Evolutionary conservation across 305 asterid species (phyloP).

Genomic region (Fraxinus velutina): DNA sequence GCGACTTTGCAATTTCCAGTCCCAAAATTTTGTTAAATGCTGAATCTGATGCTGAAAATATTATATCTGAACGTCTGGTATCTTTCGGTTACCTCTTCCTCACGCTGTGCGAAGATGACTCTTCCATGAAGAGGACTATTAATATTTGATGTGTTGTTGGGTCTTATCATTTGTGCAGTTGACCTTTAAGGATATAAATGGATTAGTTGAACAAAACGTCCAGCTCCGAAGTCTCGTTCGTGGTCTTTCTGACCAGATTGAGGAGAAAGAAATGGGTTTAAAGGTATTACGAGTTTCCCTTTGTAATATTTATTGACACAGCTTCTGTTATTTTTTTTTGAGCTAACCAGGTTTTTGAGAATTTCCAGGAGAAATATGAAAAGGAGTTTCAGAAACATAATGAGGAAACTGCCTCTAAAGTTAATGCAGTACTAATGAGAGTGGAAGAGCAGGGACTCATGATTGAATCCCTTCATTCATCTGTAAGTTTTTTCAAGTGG

Average conservation of each 20-base stretch:
- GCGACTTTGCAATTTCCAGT: constrained; percentile 31
- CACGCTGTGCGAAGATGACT: background rate
- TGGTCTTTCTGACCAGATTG: constrained; percentile 69
- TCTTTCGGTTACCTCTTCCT: constrained; percentile 1
- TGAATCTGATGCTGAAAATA: constrained; percentile 40
- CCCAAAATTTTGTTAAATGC: constrained; percentile 29
- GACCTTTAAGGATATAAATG: constrained; percentile 83
- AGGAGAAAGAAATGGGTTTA: constrained; percentile 59
- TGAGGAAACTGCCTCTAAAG: constrained; percentile 61
- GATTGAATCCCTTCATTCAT: constrained; percentile 89
- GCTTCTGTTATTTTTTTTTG: background rate
- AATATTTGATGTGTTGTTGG: constrained; percentile 9
- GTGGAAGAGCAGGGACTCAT: constrained; percentile 83
- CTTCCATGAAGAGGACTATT: background rate
- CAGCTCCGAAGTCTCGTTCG: constrained; percentile 75
- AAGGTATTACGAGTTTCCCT: constrained; percentile 43
- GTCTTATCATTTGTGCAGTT: constrained; percentile 42
- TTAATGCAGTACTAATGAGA: constrained; percentile 60
- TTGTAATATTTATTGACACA: background rate
- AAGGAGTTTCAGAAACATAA: constrained; percentile 64
- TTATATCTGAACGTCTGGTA: constrained; percentile 58
- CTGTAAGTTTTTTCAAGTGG: constrained; percentile 51
- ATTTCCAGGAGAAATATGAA: constrained; percentile 59
- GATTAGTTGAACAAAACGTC: constrained; percentile 81
- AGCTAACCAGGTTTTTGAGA: constrained; percentile 18